These are phyloP conservation scores for Colletotrichum lini DNA, from an alignment of 2,329 filamentous ascomycete genomes.

Conservation along the genomic window DNA sequence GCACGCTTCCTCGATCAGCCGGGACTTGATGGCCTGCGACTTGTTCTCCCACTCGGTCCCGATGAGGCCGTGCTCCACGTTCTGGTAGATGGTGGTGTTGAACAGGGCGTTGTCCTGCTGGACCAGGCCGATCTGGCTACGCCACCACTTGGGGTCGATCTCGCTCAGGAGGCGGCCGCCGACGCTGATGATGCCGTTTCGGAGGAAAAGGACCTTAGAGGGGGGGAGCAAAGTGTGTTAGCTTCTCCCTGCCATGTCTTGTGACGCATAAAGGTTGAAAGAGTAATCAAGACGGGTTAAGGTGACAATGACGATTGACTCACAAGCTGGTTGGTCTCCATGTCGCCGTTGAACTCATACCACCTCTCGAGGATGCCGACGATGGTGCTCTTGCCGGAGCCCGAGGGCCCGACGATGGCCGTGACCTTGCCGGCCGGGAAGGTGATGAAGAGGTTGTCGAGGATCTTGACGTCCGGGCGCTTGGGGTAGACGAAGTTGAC, in stretches of 20 bases:
- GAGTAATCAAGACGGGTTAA: slow-evolving; percentile 76
- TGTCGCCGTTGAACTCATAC: slow-evolving; percentile 49
- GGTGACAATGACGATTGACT: slow-evolving; percentile 52
- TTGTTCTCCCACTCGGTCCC: slow-evolving; percentile 55
- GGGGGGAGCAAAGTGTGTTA: too few relatives aligned
- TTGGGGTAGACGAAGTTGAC: slow-evolving; percentile 55
- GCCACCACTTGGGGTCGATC: slow-evolving; percentile 90
- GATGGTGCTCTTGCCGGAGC: slow-evolving; percentile 58
- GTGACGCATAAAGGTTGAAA: too few relatives aligned
- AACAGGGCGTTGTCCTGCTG: slow-evolving; percentile 75
- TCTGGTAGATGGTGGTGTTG: slow-evolving; percentile 67
- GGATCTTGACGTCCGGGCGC: slow-evolving; percentile 51
- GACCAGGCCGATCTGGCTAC: slow-evolving; percentile 92
- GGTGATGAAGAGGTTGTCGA: slow-evolving; percentile 51
- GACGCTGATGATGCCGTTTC: slow-evolving; percentile 46
- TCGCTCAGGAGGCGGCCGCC: slow-evolving; percentile 64
- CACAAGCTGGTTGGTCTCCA: slow-evolving; percentile 37
- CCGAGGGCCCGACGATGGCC: slow-evolving; percentile 51
- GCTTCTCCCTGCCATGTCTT: too few relatives aligned
- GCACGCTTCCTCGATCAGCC: slow-evolving; percentile 62
- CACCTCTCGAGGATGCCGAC: slow-evolving; percentile 57
- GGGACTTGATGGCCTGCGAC: slow-evolving; percentile 55
- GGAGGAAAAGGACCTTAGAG: slow-evolving; percentile 56
- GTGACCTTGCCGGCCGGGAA: slow-evolving; percentile 54
- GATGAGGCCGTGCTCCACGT: slow-evolving; percentile 62